Evolutionary conservation across 2,329 filamentous ascomycete genomes (phyloP), one percentile per base, ranked within the genome.

Genomic region (Botrytis fragariae): DNA sequence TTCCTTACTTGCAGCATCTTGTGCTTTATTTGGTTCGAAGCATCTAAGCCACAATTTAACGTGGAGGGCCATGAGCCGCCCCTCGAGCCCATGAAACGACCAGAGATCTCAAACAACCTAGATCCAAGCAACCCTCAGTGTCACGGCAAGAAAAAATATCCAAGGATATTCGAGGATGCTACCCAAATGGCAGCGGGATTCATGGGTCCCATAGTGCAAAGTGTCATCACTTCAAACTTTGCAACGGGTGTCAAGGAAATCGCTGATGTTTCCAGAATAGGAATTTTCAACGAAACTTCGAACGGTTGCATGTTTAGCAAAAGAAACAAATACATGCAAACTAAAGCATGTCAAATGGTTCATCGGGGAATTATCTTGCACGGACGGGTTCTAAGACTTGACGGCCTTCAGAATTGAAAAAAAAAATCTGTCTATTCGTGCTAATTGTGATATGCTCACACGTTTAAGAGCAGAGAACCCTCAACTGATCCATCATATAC

Each of bases 201-300:
- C 61, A 68, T 67, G 61, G 45, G 54, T 37, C 22, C 44, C 51
- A 68, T 72, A 67, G 61, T 72, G 62, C 42, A 54, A 60, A 72
- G 62, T 72, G 70, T 68, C 70, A 72, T 72, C 70, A 32, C 70
- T 68, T 72, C 45, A 54, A 54, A 54, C 35, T 68, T 68, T 68
- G 35, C 42, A 72, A 69, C 71, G 71, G 71, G 63, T 72, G 71
- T 69, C 62, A 72, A 37, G 63, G 54, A 61, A 69, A 69, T 72
- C 71, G 71, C 63, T 72, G 62, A 35, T 61, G 51, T 69, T 72
- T 61, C 63, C 71, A 68, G 14, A 69, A 42, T 61, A 44, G 63
- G 63, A 61, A 67, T 48, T 51, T 10, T 32, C 63, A 60, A 69
- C 63, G 71, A 69, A 61, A 60, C 54, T 51, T 68, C 51, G 62